Evolutionary conservation across 2,329 filamentous ascomycete genomes (phyloP), one percentile per base, ranked within the genome.

Genomic region (Ploettnerulaceae sp.): DNA sequence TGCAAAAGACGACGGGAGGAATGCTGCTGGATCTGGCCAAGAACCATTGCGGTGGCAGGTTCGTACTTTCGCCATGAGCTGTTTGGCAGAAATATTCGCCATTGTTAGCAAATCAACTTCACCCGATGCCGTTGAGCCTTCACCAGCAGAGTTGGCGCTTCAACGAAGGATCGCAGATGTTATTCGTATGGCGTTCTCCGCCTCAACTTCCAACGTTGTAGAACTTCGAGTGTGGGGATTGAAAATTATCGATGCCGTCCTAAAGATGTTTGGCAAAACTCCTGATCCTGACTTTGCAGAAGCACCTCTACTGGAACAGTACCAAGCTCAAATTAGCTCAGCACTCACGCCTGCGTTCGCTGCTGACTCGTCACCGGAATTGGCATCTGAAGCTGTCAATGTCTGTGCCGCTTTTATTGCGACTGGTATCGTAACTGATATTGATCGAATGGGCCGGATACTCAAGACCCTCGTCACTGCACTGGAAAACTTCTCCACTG

Each of bases 391-490:
- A 63, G 93, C 94, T 12, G 88, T 98, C 54, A 95, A 95, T 60
- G 93, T 98, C 5, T 98, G 93, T 61, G 93, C 91, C n/a, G 89
- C 87, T 1, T 98, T 98, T 67, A 94, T 98, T 60, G 86, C 91
- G 0, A 96, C 91, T 0, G 93, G 93, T 11, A 97, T 98, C 45
- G 93, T 98, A 7, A 96, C 89, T 0, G 93, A 97, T 66, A 82
- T 97, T 7, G 94, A 98, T 57, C 82, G 93, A n/a, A 98, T 98
- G 93, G 93, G 93, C 17, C 84, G 93, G 47, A 98, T 98, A 43
- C 76, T 98, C 47, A 97, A 96, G 69, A 85, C 95, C 1, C 75
- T 98, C 2, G 87, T 96, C 5, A 84, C 84, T 33, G 90, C 90
- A 0, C 75, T 98, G 1, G 91, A 97, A 60, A 95, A 91, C 66